A percentile compares a stretch with the other conserved stretches of the same genome.
These are phyloP conservation scores for Ophiocordyceps camponoti-rufipedis DNA, from an alignment of 2,329 filamentous ascomycete species.

Conservation along the genomic window DNA sequence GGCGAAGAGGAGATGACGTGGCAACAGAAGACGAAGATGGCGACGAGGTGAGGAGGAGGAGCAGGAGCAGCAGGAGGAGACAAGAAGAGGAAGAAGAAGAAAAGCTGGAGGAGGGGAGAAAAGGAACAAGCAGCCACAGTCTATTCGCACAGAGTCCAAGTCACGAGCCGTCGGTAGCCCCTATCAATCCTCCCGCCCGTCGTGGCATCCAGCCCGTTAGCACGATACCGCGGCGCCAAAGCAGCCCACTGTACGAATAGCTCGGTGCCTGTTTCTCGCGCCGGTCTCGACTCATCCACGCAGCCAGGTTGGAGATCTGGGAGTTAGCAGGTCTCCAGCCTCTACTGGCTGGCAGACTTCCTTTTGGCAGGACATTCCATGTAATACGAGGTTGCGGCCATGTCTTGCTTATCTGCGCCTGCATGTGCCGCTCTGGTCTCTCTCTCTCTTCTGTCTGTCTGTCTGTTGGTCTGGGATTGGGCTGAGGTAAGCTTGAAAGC, in stretches of 20 bases:
- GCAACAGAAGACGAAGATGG: too few species aligned
- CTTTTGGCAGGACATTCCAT: neutral
- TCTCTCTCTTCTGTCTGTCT: neutral
- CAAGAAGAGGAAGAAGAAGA: neutral
- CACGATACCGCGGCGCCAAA: neutral
- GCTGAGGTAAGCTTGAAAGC: neutral
- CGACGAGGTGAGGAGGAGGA: neutral
- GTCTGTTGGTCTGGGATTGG: neutral
- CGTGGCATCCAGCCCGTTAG: neutral
- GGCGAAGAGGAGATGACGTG: too few species aligned
- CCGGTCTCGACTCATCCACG: neutral
- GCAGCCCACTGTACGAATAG: neutral
- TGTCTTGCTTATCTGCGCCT: neutral
- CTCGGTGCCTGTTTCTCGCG: too few species aligned
- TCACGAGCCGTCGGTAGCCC: neutral
- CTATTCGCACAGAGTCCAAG: neutral
- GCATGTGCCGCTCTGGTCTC: neutral
- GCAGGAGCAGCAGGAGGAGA: neutral
- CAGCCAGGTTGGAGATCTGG: too few species aligned
- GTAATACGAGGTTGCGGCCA: neutral
- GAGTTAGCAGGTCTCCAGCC: too few species aligned
- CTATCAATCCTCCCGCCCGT: neutral
- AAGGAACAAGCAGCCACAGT: neutral
- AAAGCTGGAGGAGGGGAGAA: neutral
- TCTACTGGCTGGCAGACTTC: neutral